A percentile compares a stretch with the other conserved stretches of the same genome.
phyloP scores from a whole-genome alignment of 495 filamentous ascomycete species.

The Podospora fimiseda region DNA sequence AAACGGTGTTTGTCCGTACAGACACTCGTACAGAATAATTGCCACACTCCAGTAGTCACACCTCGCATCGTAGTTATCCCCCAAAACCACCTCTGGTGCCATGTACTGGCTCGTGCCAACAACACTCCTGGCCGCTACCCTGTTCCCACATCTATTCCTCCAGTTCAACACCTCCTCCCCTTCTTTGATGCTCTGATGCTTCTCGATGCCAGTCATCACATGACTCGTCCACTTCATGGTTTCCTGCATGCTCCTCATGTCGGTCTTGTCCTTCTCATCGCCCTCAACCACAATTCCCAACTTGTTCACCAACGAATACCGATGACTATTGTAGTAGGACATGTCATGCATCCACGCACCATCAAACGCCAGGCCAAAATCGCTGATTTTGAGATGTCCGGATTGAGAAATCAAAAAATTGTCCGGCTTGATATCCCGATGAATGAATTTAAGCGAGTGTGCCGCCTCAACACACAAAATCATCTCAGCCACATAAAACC shows the following conservation, averaged over 20 bases:
- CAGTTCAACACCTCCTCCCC: constrained; percentile 62
- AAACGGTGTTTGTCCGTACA: constrained; percentile 90
- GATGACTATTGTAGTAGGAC: constrained; percentile 72
- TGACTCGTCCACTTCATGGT: constrained; percentile 42
- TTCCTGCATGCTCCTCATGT: constrained; percentile 42
- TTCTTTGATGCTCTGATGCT: constrained; percentile 37
- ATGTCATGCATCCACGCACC: constrained; percentile 92
- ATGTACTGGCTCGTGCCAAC: constrained; percentile 97
- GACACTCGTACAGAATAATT: constrained; percentile 86
- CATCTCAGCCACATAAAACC: constrained; percentile 92
- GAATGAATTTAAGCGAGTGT: constrained; percentile 80
- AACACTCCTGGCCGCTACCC: constrained; percentile 72
- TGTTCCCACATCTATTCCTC: constrained; percentile 68
- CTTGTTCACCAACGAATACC: constrained; percentile 67
- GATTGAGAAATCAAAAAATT: constrained; percentile 87
- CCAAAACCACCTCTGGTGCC: constrained; percentile 87
- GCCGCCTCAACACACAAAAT: constrained; percentile 89
- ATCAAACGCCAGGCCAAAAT: constrained; percentile 91
- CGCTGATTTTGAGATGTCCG: constrained; percentile 89
- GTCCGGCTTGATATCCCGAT: constrained; percentile 93
- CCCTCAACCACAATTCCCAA: constrained; percentile 69
- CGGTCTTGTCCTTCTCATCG: constrained; percentile 63
- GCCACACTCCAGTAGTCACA: constrained; percentile 98
- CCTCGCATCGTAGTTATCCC: constrained; percentile 77
- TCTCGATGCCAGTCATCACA: constrained; percentile 42